These are phyloP conservation scores for Fusarium duplospermum DNA, from an alignment of 2,329 filamentous ascomycete genomes.

Conservation along the genomic window DNA sequence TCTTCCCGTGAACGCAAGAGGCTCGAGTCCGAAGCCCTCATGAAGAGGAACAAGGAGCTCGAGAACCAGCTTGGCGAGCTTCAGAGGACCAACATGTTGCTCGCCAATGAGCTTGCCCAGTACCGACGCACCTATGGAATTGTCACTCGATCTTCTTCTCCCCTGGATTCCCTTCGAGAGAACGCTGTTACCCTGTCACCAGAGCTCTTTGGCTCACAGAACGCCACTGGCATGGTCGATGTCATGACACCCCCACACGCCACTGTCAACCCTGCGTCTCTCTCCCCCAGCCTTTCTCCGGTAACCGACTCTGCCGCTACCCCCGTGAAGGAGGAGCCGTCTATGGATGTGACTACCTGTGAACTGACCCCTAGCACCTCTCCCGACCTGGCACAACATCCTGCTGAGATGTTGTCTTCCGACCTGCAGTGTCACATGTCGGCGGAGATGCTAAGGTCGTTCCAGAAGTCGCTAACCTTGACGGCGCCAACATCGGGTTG, in stretches of 20 bases:
- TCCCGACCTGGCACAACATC: conserved; percentile 99
- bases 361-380: conserved; percentile 57
- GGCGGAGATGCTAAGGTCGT: conserved; percentile 68
- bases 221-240: conserved; percentile 55
- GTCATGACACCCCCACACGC: conserved; percentile 52
- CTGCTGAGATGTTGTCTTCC: conserved; percentile 98
- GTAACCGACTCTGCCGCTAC: conserved; percentile 57
- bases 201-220: conserved; percentile 66
- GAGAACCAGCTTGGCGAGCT: conserved; percentile 71
- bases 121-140: conserved; percentile 59
- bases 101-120: conserved; percentile 63
- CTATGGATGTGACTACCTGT: conserved; percentile 34
- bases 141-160: conserved; percentile 54
- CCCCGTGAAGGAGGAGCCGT: conserved; percentile 46
- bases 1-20: conserved; percentile 96
- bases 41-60: conserved; percentile 78
- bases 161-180: conserved; percentile 56
- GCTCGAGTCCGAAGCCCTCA: conserved; percentile 86
- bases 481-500: conserved; percentile 55
- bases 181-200: conserved; percentile 68
- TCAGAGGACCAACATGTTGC: conserved; percentile 62
- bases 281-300: conserved; percentile 68
- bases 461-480: conserved; percentile 56
- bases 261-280: conserved; percentile 71
- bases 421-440: conserved; percentile 99